A percentile compares a stretch with the other conserved stretches of the same genome.
Conservation (phyloP, 1,284 basidiomycete species). For the Bjerkandera adusta region DNA sequence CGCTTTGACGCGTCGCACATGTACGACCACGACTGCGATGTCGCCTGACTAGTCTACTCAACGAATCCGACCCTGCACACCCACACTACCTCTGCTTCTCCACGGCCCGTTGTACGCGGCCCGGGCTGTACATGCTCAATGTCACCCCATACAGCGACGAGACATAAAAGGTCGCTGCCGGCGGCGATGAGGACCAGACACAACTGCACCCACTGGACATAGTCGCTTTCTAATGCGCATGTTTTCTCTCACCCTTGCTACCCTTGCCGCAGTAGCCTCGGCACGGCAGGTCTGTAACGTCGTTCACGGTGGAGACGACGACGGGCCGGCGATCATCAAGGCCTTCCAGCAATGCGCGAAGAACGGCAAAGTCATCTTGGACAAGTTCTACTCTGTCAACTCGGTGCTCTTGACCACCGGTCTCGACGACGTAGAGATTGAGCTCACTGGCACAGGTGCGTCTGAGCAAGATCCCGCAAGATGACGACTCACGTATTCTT, state of each 20-base stretch:
- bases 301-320: constrained; percentile 34
- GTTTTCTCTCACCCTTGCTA: constrained; percentile 7
- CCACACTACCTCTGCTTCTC: no score
- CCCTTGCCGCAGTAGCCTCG: constrained; percentile 2
- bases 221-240: constrained; percentile 12
- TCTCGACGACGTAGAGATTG: constrained; percentile 38
- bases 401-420: constrained; percentile 38
- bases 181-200: no score
- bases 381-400: constrained; percentile 39
- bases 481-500: no score
- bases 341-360: constrained; percentile 32
- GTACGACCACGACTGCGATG: no score
- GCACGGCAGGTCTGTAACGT: constrained; percentile 28
- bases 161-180: no score
- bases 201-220: no score
- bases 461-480: background rate
- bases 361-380: constrained; percentile 31
- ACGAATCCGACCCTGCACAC: no score
- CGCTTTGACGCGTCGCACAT: no score
- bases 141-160: no score
- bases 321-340: constrained; percentile 32
- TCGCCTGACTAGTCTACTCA: no score
- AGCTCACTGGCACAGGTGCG: constrained; percentile 36
- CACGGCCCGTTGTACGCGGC: no score
- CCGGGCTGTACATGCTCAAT: no score